Evolutionary conservation across 306 rosid species (phyloP).

Genomic region (Pterocarpus santalinus): DNA sequence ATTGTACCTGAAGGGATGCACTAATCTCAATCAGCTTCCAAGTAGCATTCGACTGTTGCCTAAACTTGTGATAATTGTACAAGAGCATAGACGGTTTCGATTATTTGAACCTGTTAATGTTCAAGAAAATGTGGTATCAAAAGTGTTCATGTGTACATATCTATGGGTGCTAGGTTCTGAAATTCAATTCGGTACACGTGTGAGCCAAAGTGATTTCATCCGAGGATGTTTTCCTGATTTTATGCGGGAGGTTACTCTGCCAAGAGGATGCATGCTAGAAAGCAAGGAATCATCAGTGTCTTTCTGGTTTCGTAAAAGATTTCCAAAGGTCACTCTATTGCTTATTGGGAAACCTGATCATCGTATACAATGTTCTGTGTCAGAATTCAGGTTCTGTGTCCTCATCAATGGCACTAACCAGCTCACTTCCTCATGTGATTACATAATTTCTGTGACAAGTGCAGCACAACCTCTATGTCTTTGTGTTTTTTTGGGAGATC

Average conservation of each 20-base stretch:
- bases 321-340: conserved; percentile 1
- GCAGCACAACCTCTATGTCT: not conserved
- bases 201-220: not conserved
- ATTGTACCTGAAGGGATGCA: not conserved
- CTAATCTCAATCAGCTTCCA: not conserved
- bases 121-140: no score
- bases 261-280: not conserved
- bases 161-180: no score
- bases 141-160: not conserved
- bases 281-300: not conserved
- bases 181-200: no score
- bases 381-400: conserved; percentile 11
- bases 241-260: not conserved
- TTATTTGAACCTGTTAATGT: not conserved
- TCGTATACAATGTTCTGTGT: not conserved
- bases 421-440: not conserved
- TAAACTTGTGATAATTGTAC: not conserved
- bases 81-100: not conserved
- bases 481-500: not conserved
- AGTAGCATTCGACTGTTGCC: not conserved
- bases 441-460: not conserved
- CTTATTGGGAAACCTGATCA: not conserved
- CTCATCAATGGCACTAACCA: conserved; percentile 35
- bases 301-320: conserved; percentile 1
- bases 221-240: not conserved